These are phyloP conservation scores for Drechslerella dactyloides DNA, from an alignment of 2,329 filamentous ascomycete genomes.

Conservation along the genomic window DNA sequence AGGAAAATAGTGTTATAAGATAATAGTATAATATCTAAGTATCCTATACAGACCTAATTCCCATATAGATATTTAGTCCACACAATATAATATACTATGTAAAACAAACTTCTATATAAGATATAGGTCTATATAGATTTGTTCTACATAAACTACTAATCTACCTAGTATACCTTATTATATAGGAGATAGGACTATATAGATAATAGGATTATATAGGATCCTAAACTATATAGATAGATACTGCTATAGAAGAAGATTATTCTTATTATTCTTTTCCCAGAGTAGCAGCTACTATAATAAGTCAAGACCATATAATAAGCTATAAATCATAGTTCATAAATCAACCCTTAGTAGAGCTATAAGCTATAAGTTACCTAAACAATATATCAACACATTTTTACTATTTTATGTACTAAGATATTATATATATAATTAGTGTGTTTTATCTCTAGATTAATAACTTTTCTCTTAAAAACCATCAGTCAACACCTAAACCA, in stretches of 20 bases:
- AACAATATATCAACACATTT: neutral
- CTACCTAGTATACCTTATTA: neutral
- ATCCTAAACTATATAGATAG: conserved; percentile 4
- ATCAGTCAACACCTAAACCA: neutral
- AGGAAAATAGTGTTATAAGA: no score
- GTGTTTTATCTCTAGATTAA: neutral
- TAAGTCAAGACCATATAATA: neutral
- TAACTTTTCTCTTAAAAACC: neutral
- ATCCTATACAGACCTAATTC: neutral
- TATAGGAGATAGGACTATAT: neutral
- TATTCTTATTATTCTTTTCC: conserved; percentile 1
- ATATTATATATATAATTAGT: neutral
- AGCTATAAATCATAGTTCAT: neutral
- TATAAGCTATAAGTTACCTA: neutral
- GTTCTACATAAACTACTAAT: neutral
- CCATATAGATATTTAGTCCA: no score
- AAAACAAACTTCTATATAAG: neutral
- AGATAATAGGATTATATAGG: conserved; percentile 4
- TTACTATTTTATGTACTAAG: neutral
- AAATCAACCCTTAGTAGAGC: no score
- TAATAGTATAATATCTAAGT: neutral
- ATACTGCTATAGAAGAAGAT: conserved; percentile 25
- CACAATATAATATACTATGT: no score
- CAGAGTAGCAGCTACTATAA: conserved; percentile 11
- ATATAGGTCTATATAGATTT: neutral